Evolutionary conservation across 2,329 filamentous ascomycete genomes (phyloP).

Genomic region (Plenodomus tracheiphilus): DNA sequence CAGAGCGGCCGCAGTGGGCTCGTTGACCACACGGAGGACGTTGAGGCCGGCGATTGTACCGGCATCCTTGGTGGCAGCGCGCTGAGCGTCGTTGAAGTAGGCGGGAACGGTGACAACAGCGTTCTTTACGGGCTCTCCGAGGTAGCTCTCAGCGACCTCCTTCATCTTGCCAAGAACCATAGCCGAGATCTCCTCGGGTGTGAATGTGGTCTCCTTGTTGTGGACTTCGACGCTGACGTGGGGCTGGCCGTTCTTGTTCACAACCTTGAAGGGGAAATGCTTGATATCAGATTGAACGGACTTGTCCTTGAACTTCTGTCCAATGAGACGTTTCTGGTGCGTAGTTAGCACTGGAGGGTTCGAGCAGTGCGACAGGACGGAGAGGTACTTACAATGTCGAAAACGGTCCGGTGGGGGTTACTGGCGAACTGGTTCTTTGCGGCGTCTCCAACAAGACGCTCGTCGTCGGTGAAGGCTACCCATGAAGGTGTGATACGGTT

Average conservation of each 20-base stretch:
- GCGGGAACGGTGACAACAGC: constrained; percentile 92
- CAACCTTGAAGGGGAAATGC: constrained; percentile 97
- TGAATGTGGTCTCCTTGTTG: constrained; percentile 71
- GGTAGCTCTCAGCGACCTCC: constrained; percentile 76
- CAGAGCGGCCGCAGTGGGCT: constrained; percentile 92
- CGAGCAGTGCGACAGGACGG: neutral
- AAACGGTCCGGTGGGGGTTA: constrained; percentile 55
- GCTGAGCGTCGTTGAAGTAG: constrained; percentile 98
- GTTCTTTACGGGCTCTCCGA: constrained; percentile 82
- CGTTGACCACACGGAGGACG: constrained; percentile 94
- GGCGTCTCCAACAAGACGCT: constrained; percentile 94
- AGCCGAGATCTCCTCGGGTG: constrained; percentile 77
- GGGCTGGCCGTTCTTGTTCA: constrained; percentile 89
- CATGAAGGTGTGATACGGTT: constrained; percentile 65
- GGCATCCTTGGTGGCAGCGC: constrained; percentile 95
- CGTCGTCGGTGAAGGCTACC: constrained; percentile 95
- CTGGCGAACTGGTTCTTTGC: constrained; percentile 53
- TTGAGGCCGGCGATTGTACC: constrained; percentile 90
- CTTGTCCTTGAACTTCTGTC: constrained; percentile 55
- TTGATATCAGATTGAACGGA: constrained; percentile 93
- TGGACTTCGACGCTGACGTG: constrained; percentile 74
- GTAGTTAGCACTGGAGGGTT: constrained; percentile 30
- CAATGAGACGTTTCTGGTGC: constrained; percentile 55
- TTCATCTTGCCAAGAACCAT: constrained; percentile 74
- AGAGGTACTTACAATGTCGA: constrained; percentile 44